Evolutionary conservation across 2,329 filamentous ascomycete genomes (phyloP).

Genomic region (Trichophyton mentagrophytes): DNA sequence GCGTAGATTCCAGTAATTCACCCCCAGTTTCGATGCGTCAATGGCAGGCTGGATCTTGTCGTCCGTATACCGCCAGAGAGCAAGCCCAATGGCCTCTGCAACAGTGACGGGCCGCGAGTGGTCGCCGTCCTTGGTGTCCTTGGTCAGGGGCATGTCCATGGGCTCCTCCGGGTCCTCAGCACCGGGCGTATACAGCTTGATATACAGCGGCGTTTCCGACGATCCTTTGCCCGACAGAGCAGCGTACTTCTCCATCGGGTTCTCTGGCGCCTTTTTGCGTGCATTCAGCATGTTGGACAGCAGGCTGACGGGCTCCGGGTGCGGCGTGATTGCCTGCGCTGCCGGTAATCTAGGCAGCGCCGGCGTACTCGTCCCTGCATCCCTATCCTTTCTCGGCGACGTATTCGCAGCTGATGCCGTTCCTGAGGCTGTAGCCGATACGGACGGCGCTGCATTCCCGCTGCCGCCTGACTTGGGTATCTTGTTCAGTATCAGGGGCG

Average conservation of each 20-base stretch:
- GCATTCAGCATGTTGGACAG: slow-evolving; percentile 47
- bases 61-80: slow-evolving; percentile 49
- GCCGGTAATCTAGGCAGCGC: slow-evolving; percentile 47
- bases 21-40: slow-evolving; percentile 40
- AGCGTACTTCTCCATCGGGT: slow-evolving; percentile 49
- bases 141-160: slow-evolving; percentile 45
- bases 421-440: slow-evolving; percentile 15
- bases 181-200: slow-evolving; percentile 51
- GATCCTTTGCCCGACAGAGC: slow-evolving; percentile 49
- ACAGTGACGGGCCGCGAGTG: slow-evolving; percentile 41
- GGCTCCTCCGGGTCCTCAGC: slow-evolving; percentile 44
- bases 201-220: slow-evolving; percentile 43
- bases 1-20: slow-evolving; percentile 53
- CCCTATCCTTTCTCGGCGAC: slow-evolving; percentile 42
- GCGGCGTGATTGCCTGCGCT: slow-evolving; percentile 46
- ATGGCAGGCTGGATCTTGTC: slow-evolving; percentile 44
- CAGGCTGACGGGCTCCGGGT: slow-evolving; percentile 40
- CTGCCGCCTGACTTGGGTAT: slow-evolving; percentile 19
- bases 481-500: slow-evolving; percentile 34
- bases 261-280: slow-evolving; percentile 44
- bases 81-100: slow-evolving; percentile 50
- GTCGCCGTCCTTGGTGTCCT: slow-evolving; percentile 42
- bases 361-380: slow-evolving; percentile 24
- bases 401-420: slow-evolving; percentile 11
- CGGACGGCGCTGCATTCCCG: slow-evolving; percentile 8